Evolutionary conservation across 495 filamentous ascomycete species (phyloP).

Genomic region (Trichoderma gamsii): DNA sequence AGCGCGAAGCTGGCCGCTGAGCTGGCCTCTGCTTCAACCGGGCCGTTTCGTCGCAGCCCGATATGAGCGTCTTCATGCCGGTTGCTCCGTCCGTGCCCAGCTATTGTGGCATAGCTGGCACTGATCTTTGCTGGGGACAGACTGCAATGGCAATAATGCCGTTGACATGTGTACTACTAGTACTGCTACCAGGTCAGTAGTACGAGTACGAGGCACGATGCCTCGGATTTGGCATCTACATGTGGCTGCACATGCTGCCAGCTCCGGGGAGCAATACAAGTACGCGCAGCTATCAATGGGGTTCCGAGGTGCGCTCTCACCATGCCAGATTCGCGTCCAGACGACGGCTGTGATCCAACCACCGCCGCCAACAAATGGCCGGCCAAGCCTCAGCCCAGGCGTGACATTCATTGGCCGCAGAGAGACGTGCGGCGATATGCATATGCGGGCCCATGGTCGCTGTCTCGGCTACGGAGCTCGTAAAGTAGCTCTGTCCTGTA

Average conservation of each 20-base stretch:
- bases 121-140: too few species aligned
- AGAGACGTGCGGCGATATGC: not conserved
- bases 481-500: too few species aligned
- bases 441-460: not conserved
- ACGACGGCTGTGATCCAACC: not conserved
- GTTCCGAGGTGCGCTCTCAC: not conserved
- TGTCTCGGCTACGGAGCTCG: too few species aligned
- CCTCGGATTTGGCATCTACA: not conserved
- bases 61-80: not conserved
- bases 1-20: not conserved
- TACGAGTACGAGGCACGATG: too few species aligned
- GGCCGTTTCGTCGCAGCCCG: constrained; percentile 12
- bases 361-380: not conserved
- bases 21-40: not conserved
- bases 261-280: not conserved
- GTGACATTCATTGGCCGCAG: constrained; percentile 13
- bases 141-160: too few species aligned
- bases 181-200: too few species aligned
- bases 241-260: not conserved
- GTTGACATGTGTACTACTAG: too few species aligned
- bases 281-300: too few species aligned
- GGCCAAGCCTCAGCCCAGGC: constrained; percentile 1
- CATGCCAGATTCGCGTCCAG: not conserved
- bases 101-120: not conserved
- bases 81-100: not conserved